Conservation (phyloP, 257 asterid genomes). For the Nicotiana attenuata region DNA sequence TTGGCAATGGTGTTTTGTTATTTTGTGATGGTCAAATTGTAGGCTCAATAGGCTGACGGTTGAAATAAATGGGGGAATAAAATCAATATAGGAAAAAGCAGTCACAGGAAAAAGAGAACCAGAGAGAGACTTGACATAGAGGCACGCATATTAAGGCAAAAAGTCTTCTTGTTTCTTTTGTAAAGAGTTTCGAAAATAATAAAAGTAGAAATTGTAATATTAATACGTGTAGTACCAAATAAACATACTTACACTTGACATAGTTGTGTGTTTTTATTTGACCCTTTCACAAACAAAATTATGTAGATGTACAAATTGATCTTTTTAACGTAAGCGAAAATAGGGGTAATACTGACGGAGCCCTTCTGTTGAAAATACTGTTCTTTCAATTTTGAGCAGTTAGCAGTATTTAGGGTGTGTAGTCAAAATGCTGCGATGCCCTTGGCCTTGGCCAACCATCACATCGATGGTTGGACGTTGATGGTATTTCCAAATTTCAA, state of each 20-base stretch:
- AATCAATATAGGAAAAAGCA: neutral
- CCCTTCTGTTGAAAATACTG: neutral
- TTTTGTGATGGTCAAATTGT: neutral
- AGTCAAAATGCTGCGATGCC: no score
- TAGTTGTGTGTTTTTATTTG: no score
- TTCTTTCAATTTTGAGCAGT: neutral
- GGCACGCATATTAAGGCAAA: slow-evolving; percentile 34
- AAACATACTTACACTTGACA: no score
- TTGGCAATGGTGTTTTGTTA: neutral
- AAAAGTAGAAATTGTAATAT: no score
- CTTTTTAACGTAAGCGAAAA: no score
- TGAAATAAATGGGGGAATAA: slow-evolving; percentile 10
- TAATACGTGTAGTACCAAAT: no score
- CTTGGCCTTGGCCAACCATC: neutral
- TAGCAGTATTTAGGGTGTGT: no score
- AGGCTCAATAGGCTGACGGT: neutral
- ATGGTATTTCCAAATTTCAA: no score
- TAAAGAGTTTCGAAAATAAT: neutral
- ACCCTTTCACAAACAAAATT: no score
- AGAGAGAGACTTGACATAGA: neutral
- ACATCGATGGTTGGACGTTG: neutral
- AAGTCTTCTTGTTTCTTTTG: neutral
- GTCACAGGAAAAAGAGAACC: neutral
- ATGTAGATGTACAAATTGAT: no score
- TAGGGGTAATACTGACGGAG: neutral